Evolutionary conservation across 2,329 filamentous ascomycete genomes (phyloP).

Genomic region (Xylaria hypoxylon): DNA sequence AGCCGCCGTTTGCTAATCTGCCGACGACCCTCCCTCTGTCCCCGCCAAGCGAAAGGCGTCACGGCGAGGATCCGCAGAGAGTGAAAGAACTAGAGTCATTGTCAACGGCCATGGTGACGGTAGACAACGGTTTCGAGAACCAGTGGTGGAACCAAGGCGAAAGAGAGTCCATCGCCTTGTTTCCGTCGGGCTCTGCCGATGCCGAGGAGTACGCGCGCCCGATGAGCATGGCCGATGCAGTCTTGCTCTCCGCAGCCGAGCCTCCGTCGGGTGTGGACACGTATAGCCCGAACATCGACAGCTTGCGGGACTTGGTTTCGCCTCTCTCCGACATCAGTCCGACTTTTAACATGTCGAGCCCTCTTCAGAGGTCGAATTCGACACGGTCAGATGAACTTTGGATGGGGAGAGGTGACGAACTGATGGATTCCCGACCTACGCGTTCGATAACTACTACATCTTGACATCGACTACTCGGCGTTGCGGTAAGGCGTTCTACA

Average conservation of each 20-base stretch:
- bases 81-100: slow-evolving; percentile 60
- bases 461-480: slow-evolving; percentile 12
- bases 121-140: slow-evolving; percentile 69
- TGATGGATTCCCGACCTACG: background rate
- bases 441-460: background rate
- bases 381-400: slow-evolving; percentile 59
- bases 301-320: slow-evolving; percentile 50
- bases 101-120: slow-evolving; percentile 66
- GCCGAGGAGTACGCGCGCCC: slow-evolving; percentile 41
- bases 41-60: slow-evolving; percentile 35
- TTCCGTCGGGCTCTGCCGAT: slow-evolving; percentile 36
- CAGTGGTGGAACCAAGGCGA: slow-evolving; percentile 68
- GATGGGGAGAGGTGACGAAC: slow-evolving; percentile 43
- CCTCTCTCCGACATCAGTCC: slow-evolving; percentile 53
- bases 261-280: slow-evolving; percentile 41
- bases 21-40: slow-evolving; percentile 45
- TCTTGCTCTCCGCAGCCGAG: slow-evolving; percentile 44
- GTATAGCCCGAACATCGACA: slow-evolving; percentile 35
- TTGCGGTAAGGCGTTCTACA: slow-evolving; percentile 16
- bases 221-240: slow-evolving; percentile 47
- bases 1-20: slow-evolving; percentile 41
- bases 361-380: slow-evolving; percentile 53
- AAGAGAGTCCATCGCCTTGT: slow-evolving; percentile 47
- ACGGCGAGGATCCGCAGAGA: slow-evolving; percentile 52
- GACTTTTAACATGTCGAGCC: slow-evolving; percentile 35